These are phyloP conservation scores for Rhizopus microsporus DNA, from an alignment of 371 early-diverging fungal genomes.

Conservation along the genomic window DNA sequence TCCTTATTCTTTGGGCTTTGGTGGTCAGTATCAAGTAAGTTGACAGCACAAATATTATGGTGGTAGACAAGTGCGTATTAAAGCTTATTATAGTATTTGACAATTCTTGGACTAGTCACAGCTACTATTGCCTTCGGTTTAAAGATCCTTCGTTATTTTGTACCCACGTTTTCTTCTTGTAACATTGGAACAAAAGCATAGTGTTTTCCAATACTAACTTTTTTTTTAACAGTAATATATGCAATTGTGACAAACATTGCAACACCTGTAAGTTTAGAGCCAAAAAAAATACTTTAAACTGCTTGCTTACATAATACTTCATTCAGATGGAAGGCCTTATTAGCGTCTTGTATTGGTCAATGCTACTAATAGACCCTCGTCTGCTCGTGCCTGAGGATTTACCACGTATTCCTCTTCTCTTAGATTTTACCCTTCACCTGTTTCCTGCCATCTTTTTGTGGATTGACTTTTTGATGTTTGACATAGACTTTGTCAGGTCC, in stretches of 20 bases:
- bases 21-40: conserved; percentile 47
- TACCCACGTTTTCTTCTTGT: conserved; percentile 21
- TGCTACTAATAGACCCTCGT: conserved; percentile 37
- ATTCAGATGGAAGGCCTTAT: conserved; percentile 45
- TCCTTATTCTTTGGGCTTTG: conserved; percentile 42
- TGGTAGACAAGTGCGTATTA: neutral
- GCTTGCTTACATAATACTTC: neutral
- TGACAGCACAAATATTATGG: neutral
- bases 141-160: conserved; percentile 20
- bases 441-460: conserved; percentile 47
- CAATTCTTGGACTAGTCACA: conserved; percentile 18
- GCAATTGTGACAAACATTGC: conserved; percentile 36
- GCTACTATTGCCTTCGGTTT: conserved; percentile 23
- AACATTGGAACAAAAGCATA: conserved; percentile 3
- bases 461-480: conserved; percentile 46
- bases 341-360: conserved; percentile 43
- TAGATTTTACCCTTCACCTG: conserved; percentile 44
- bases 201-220: neutral
- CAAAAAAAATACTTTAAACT: neutral
- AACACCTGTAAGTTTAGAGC: conserved; percentile 31
- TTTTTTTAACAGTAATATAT: conserved; percentile 18
- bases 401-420: conserved; percentile 30
- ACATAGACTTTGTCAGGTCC: conserved; percentile 39
- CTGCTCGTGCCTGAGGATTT: conserved; percentile 37
- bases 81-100: conserved; percentile 10